Base-by-base conservation (phyloP, 108 stramenopile genomes). In the Nitzschia sp. region DNA sequence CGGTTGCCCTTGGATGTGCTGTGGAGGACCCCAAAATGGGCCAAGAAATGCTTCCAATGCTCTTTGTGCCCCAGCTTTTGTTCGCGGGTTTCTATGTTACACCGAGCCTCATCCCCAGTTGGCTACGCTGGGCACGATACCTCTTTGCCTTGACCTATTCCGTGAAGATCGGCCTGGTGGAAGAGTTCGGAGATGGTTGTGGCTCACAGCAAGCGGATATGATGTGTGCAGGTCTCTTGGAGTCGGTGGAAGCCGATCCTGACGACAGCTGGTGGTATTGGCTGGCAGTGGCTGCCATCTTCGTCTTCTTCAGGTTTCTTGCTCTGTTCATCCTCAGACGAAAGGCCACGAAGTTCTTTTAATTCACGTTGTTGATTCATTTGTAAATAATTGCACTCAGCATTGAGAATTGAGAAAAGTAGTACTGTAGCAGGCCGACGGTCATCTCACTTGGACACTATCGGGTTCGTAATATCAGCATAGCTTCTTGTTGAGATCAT, bases 21-120 rank as follows among this genome's bases (percentile, higher is more conserved):
- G 84, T 86, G 32, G 80, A 73, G 51, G 80, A 87, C 65, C 82
- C 82, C 30, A 85, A 91, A 48, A 51, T 81, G 6, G 86, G 58
- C 0, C 72, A 73, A 55, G 82, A 91, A 66, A 72, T 91, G 73
- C 58, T 85, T n/a, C 86, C 90, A 4, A 42, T 87, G 24, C 42
- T 92, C 6, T 85, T 88, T 79, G 87, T 92, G 23, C 90, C 90
- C 1, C 90, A 92, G 71, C 82, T 92, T 76, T 81, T 92, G 15
- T 92, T 92, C 68, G 81, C 85, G n/a, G 90, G 90, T 5, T 84
- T 92, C 70, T 92, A 85, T 64, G 83, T 92, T 11, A 36, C 61
- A 0, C 74, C 72, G 1, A 74, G 69, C 23, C 60, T 85, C 25
- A 85, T 86, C 48, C 68, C 75, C 9, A 5, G 34, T 18, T 87